These are phyloP conservation scores for Mycosphaerelloides madeirae DNA, from an alignment of 2,329 filamentous ascomycete genomes.

Conservation along the genomic window DNA sequence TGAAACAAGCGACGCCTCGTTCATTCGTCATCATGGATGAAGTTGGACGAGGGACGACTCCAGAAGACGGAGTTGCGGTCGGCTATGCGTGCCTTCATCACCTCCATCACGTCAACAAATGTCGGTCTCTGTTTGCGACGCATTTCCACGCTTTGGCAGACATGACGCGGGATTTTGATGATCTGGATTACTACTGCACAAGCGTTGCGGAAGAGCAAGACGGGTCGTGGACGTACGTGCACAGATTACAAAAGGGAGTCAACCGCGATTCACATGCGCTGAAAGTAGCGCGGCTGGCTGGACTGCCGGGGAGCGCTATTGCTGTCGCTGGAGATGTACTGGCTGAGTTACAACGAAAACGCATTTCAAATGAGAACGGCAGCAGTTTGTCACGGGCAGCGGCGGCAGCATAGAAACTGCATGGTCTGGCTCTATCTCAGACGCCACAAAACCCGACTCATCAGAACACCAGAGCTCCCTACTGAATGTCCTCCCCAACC, in stretches of 20 bases:
- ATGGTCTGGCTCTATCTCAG: too few relatives aligned
- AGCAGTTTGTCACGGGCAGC: too few relatives aligned
- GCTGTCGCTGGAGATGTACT: slow-evolving; percentile 60
- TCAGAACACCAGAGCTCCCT: too few relatives aligned
- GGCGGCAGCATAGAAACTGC: too few relatives aligned
- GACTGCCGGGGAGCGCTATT: slow-evolving; percentile 67
- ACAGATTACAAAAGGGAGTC: slow-evolving; percentile 73
- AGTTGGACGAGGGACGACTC: slow-evolving; percentile 89
- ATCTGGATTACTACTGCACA: slow-evolving; percentile 76
- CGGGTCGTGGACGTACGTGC: slow-evolving; percentile 75
- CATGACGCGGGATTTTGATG: slow-evolving; percentile 57
- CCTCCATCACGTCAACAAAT: slow-evolving; percentile 70
- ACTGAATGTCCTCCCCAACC: slow-evolving; percentile 12
- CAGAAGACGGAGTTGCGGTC: slow-evolving; percentile 84
- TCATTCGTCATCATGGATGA: slow-evolving; percentile 98
- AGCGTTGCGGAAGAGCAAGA: slow-evolving; percentile 70
- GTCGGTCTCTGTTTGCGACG: slow-evolving; percentile 84
- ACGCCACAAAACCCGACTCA: too few relatives aligned
- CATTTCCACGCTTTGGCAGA: slow-evolving; percentile 87
- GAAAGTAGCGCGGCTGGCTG: slow-evolving; percentile 87
- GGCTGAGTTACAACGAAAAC: slow-evolving; percentile 8
- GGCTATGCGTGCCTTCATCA: slow-evolving; percentile 86
- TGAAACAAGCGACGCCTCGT: slow-evolving; percentile 74
- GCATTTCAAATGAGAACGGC: too few relatives aligned
- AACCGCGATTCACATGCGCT: slow-evolving; percentile 86